These are phyloP conservation scores for Ganoderma boninense DNA, from an alignment of 1,284 basidiomycete species.

Conservation along the genomic window DNA sequence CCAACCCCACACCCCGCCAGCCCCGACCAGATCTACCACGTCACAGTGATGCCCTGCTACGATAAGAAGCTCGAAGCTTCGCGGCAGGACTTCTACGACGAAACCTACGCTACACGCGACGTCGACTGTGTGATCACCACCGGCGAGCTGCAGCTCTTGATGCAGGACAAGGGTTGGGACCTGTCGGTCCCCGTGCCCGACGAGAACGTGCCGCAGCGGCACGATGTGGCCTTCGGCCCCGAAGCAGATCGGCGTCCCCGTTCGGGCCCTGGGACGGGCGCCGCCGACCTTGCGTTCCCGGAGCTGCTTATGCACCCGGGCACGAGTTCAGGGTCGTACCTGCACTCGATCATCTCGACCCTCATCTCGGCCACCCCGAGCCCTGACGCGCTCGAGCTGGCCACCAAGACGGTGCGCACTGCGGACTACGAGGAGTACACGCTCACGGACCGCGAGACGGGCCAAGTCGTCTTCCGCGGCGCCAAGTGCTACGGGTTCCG, in stretches of 20 bases:
- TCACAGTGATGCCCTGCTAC: conserved; percentile 99
- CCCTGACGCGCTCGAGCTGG: conserved; percentile 60
- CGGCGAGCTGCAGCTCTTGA: conserved; percentile 90
- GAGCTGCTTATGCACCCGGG: conserved; percentile 84
- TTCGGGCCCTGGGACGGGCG: conserved; percentile 19
- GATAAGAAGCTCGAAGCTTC: conserved; percentile 99
- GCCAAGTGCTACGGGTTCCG: conserved; percentile 98
- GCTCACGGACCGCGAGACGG: conserved; percentile 54
- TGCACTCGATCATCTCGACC: conserved; percentile 75
- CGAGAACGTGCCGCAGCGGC: conserved; percentile 43
- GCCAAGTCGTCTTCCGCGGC: conserved; percentile 85
- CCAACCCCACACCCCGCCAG: conserved; percentile 47
- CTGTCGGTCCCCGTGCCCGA: conserved; percentile 65
- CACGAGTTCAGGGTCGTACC: conserved; percentile 93
- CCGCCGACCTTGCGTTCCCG: conserved; percentile 55
- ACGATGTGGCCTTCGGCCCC: background rate
- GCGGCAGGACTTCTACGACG: conserved; percentile 89
- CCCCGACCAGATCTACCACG: conserved; percentile 90
- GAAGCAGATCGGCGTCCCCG: conserved; percentile 1
- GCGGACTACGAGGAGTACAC: conserved; percentile 74
- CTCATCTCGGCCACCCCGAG: conserved; percentile 53
- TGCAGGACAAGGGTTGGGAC: conserved; percentile 86
- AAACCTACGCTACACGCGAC: conserved; percentile 83
- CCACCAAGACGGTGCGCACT: conserved; percentile 67
- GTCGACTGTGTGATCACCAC: conserved; percentile 99